A percentile compares a stretch with the other conserved stretches of the same genome.
Conservation (phyloP, 495 filamentous ascomycete genomes). For the Aspergillus funiculosus region DNA sequence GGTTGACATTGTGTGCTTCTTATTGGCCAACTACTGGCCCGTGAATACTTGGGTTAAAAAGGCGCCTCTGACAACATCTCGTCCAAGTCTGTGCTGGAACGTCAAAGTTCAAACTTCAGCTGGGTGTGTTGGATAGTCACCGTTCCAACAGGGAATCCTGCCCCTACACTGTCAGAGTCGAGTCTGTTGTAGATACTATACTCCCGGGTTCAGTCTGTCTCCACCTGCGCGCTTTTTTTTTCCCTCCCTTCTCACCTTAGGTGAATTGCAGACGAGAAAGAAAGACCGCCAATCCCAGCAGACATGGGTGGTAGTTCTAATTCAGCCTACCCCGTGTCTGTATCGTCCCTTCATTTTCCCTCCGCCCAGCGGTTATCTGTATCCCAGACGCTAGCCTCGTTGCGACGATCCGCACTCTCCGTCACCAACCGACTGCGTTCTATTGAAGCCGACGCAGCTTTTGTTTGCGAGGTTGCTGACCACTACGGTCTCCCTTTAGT, state of each 20-base stretch:
- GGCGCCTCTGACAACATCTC: slow-evolving; percentile 1
- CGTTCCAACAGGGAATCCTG: too few species aligned
- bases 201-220: too few species aligned
- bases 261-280: background rate
- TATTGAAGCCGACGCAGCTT: slow-evolving; percentile 61
- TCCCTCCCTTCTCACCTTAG: too few species aligned
- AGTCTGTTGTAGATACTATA: too few species aligned
- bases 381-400: slow-evolving; percentile 44
- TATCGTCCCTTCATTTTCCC: slow-evolving; percentile 42
- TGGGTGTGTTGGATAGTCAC: too few species aligned
- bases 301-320: slow-evolving; percentile 21
- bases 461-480: slow-evolving; percentile 52
- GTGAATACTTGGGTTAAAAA: background rate
- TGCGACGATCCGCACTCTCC: slow-evolving; percentile 70
- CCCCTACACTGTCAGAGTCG: too few species aligned
- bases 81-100: too few species aligned
- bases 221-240: too few species aligned
- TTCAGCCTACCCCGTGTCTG: slow-evolving; percentile 29
- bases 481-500: slow-evolving; percentile 66
- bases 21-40: slow-evolving; percentile 2
- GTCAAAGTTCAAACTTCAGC: too few species aligned
- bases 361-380: slow-evolving; percentile 35
- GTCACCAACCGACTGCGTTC: slow-evolving; percentile 72
- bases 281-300: slow-evolving; percentile 3
- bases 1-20: background rate